Conservation (phyloP, 78 protist genomes). For the Paulinella micropora region DNA sequence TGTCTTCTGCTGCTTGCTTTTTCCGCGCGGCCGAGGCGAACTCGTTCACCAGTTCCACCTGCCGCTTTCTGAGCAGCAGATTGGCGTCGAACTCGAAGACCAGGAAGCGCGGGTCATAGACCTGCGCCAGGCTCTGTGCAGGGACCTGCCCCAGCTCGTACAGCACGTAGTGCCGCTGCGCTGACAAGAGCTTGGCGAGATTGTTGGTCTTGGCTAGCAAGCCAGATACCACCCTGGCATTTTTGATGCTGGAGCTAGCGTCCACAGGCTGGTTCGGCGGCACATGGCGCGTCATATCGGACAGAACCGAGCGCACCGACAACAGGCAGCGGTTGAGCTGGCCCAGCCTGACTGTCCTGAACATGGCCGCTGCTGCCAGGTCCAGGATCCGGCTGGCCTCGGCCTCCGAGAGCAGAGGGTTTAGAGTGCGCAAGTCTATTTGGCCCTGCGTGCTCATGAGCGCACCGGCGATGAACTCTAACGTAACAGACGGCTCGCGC, state of each 20-base stretch:
- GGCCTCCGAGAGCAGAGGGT: background rate
- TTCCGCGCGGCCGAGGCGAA: background rate
- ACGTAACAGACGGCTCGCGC: background rate
- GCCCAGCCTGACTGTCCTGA: no score
- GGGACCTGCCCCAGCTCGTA: background rate
- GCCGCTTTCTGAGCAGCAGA: constrained; percentile 26
- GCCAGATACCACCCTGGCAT: background rate
- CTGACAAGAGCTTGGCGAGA: background rate
- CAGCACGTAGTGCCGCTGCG: constrained; percentile 5
- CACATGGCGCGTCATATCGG: background rate
- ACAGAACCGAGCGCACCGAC: background rate
- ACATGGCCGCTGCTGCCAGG: background rate
- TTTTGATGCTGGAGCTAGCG: background rate
- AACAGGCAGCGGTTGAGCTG: constrained; percentile 7
- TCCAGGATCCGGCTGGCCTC: background rate
- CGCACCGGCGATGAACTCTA: background rate
- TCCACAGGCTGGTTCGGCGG: background rate
- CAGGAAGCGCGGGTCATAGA: constrained; percentile 41
- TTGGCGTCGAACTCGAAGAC: constrained; percentile 42
- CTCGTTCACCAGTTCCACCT: constrained; percentile 14
- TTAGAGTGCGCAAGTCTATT: background rate
- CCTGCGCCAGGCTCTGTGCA: background rate
- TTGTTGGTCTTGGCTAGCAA: background rate
- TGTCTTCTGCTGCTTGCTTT: background rate
- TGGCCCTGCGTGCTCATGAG: background rate